Evolutionary conservation across 495 filamentous ascomycete genomes (phyloP), one percentile per base, ranked within the genome.

Genomic region (Annulohypoxylon bovei): DNA sequence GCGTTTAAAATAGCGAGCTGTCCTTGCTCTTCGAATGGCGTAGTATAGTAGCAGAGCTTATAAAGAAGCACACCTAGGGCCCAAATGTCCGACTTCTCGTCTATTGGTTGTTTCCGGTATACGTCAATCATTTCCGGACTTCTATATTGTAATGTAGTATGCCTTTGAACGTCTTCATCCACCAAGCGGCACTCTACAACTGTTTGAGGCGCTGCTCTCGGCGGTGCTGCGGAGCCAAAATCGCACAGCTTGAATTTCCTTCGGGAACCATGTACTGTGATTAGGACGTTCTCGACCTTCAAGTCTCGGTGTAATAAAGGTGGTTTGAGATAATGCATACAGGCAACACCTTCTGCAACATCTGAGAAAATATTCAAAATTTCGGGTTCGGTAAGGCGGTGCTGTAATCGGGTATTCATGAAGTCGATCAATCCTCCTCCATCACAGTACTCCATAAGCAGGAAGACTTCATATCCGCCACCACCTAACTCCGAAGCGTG

Each of bases 101-200:
- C 93, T 78, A 99, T 98, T 3, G 96, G 93, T 67, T 93, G 92
- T 80, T 95, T 97, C 71, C 94, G 84, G 77, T 97, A 98, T 18
- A 98, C 95, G 77, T 99, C 95, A 64, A 99, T 89, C 96, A 99
- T 99, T 81, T 99, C 95, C 42, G 95, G 95, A 77, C 95, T 98
- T 65, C 95, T 86, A 75, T 99, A 99, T 77, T 99, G 95, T 78
- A 98, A 85, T 6, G 95, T 99, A 0, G 95, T 99, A 77, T 99
- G 94, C 71, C 92, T 91, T 81, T 98, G 96, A 33, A 99, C 91
- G 80, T 99, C 95, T 68, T 99, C 95, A 79, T 98, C 95, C 70
- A 98, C 92, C 70, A 96, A 75, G 56, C 93, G 86, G 64, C 94
- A 97, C 78, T 99, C 95, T 8, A 88, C 89, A 3, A 91, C 89